These are phyloP conservation scores for Cladophialophora chaetospira DNA, from an alignment of 2,329 filamentous ascomycete genomes.

Conservation along the genomic window DNA sequence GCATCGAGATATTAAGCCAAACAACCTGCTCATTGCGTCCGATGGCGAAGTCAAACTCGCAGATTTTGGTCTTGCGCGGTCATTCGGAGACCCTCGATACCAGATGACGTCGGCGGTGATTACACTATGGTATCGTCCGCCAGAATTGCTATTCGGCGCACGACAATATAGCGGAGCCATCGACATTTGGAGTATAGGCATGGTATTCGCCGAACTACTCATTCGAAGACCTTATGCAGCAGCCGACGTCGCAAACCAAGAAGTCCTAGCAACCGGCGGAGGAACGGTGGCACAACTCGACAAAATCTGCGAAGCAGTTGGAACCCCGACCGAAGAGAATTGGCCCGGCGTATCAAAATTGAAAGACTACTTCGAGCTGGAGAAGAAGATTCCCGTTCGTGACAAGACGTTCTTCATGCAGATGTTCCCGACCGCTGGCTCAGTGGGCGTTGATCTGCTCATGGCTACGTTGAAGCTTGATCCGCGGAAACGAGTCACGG, in stretches of 20 bases:
- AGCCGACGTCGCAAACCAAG: slow-evolving; percentile 69
- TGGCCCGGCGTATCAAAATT: slow-evolving; percentile 90
- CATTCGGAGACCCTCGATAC: slow-evolving; percentile 83
- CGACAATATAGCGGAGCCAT: slow-evolving; percentile 87
- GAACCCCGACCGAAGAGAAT: slow-evolving; percentile 88
- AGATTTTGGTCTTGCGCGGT: slow-evolving; percentile 92
- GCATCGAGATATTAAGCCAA: slow-evolving; percentile 98
- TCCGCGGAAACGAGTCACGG: slow-evolving; percentile 79
- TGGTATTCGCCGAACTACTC: slow-evolving; percentile 89
- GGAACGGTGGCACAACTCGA: slow-evolving; percentile 71
- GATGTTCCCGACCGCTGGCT: slow-evolving; percentile 77
- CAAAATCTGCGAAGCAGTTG: slow-evolving; percentile 80
- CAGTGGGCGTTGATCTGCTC: slow-evolving; percentile 82
- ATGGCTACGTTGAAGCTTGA: slow-evolving; percentile 83
- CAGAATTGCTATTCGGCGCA: slow-evolving; percentile 89
- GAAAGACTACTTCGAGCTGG: slow-evolving; percentile 71
- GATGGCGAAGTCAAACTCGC: slow-evolving; percentile 94
- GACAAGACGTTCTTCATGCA: slow-evolving; percentile 72
- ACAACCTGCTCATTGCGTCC: slow-evolving; percentile 92
- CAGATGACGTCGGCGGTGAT: slow-evolving; percentile 94
- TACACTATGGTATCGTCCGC: slow-evolving; percentile 94
- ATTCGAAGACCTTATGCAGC: slow-evolving; percentile 80
- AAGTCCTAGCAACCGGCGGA: slow-evolving; percentile 26
- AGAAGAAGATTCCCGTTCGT: slow-evolving; percentile 58
- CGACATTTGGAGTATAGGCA: slow-evolving; percentile 90